Evolutionary conservation across 2,329 filamentous ascomycete species (phyloP).

Genomic region (Aspergillus sp.): DNA sequence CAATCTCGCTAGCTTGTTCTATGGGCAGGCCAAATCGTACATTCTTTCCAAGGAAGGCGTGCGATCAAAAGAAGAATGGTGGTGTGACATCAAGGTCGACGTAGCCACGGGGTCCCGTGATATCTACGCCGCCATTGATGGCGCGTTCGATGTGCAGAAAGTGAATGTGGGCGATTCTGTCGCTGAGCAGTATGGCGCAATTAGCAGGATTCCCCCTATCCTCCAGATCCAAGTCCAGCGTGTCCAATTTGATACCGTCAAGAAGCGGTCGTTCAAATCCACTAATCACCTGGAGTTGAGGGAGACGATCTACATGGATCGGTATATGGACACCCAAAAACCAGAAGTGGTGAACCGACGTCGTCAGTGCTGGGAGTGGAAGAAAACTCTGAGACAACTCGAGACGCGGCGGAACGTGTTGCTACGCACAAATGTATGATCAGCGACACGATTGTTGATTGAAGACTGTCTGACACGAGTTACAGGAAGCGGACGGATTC

Average conservation of each 20-base stretch:
- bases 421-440: slow-evolving; percentile 32
- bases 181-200: slow-evolving; percentile 66
- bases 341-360: slow-evolving; percentile 64
- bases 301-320: slow-evolving; percentile 79
- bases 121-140: slow-evolving; percentile 81
- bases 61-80: slow-evolving; percentile 55
- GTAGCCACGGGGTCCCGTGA: slow-evolving; percentile 59
- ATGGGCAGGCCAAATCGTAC: slow-evolving; percentile 46
- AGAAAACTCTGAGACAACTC: slow-evolving; percentile 60
- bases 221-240: slow-evolving; percentile 88
- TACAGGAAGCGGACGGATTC: slow-evolving; percentile 23
- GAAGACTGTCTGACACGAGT: slow-evolving; percentile 8
- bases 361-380: slow-evolving; percentile 72
- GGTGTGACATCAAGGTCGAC: slow-evolving; percentile 63
- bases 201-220: slow-evolving; percentile 76
- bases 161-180: slow-evolving; percentile 64
- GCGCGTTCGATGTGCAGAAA: slow-evolving; percentile 77
- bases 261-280: slow-evolving; percentile 66
- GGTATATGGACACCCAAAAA: slow-evolving; percentile 70
- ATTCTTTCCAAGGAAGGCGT: slow-evolving; percentile 46
- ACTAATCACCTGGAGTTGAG: slow-evolving; percentile 75
- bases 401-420: slow-evolving; percentile 48
- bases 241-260: slow-evolving; percentile 66
- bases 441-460: not conserved
- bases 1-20: slow-evolving; percentile 44